Evolutionary conservation across 1,284 basidiomycete genomes (phyloP), one percentile per base, ranked within the genome.

Genomic region (Pseudozyma pruni): DNA sequence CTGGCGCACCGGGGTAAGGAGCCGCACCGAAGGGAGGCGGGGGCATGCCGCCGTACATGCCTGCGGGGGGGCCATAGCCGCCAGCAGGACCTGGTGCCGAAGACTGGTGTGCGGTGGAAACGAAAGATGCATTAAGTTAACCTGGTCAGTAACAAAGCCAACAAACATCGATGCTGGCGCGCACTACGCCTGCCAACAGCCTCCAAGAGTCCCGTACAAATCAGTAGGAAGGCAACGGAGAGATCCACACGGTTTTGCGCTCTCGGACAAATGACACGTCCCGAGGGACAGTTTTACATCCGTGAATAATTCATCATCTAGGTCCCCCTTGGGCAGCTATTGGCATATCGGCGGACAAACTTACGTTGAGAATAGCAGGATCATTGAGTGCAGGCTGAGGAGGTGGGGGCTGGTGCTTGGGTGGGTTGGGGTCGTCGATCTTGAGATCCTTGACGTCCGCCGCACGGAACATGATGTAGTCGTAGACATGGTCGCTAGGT

Each of bases 141-240:
- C 9, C 2, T 17, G n/a, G 55, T 66, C 27, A 58, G 49, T 44
- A 22, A 38, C n/a, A 17, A n/a, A 17, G 27, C 27, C 11, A 32
- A 14, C 43, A 8, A 19, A n/a, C 41, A 22, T 19, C 47, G 16
- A 25, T n/a, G n/a, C n/a, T n/a, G n/a, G 11, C 27, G 27, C 22
- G 7, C 32, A 6, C 2, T 1, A 10, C 39, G 33, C 17, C 16
- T 44, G 46, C 54, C 32, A 35, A 33, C 27, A 35, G 51, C 42
- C 40, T 44, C 46, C n/a, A 35, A 20, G 40, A 9, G 23, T 35
- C 23, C 13, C 41, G 23, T 11, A 20, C 11, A 32, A 20, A 75
- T 89, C 87, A 88, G 88, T 86, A 89, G 87, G 87, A 90, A 89
- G 88, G 87, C 87, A 89, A 88, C 87, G 87, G 87, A 88, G 85